A percentile compares a stretch with the other conserved stretches of the same genome.
These are phyloP conservation scores for Alternaria ethzedia DNA, from an alignment of 2,329 filamentous ascomycete species.

Conservation along the genomic window DNA sequence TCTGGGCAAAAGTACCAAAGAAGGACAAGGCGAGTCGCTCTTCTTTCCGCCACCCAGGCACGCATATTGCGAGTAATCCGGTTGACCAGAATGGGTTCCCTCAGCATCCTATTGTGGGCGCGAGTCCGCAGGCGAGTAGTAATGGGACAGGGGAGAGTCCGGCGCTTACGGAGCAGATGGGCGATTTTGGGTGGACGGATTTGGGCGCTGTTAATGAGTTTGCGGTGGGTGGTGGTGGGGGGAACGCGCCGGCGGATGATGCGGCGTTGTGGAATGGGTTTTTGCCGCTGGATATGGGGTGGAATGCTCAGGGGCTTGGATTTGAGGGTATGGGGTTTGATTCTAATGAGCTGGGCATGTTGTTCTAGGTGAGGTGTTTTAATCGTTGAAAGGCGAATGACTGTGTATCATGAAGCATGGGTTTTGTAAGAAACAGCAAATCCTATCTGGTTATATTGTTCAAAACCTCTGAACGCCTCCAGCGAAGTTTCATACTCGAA, in stretches of 20 bases:
- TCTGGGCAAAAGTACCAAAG: constrained; percentile 55
- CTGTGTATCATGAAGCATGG: neutral
- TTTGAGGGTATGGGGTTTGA: constrained; percentile 41
- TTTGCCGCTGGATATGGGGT: constrained; percentile 47
- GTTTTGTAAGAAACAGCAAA: neutral
- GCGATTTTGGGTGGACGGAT: constrained; percentile 59
- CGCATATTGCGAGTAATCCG: constrained; percentile 34
- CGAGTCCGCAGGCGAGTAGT: constrained; percentile 48
- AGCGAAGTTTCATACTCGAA: neutral
- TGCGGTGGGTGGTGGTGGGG: constrained; percentile 52
- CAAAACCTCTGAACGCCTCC: neutral
- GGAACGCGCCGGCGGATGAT: constrained; percentile 34
- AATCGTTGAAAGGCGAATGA: neutral
- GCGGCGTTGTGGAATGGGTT: constrained; percentile 44
- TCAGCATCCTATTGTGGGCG: constrained; percentile 18
- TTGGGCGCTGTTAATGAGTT: constrained; percentile 57
- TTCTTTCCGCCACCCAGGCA: constrained; percentile 42
- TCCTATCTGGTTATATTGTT: neutral
- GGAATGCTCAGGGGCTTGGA: constrained; percentile 38
- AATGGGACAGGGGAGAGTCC: constrained; percentile 49
- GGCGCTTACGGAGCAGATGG: constrained; percentile 54
- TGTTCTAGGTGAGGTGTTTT: constrained; percentile 16
- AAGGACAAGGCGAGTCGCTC: constrained; percentile 38
- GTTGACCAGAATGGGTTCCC: constrained; percentile 35
- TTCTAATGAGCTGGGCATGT: constrained; percentile 35